A percentile compares a stretch with the other conserved stretches of the same genome.
phyloP scores from a whole-genome alignment of 805 yeast species.

The Saturnispora mendoncae region DNA sequence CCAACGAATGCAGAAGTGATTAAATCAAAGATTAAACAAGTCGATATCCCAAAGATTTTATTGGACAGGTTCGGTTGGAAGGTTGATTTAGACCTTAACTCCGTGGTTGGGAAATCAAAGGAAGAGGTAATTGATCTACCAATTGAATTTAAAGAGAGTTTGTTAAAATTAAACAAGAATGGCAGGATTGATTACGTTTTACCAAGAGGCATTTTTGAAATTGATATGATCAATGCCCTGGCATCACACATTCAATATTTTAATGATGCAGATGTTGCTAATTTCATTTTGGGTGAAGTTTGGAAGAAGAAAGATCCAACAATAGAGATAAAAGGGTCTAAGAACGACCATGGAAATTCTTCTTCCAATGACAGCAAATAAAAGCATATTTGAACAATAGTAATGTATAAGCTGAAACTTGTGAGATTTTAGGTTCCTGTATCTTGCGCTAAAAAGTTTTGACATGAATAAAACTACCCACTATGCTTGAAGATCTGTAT shows the following conservation, averaged over 20 bases:
- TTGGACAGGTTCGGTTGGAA: slow-evolving; percentile 13
- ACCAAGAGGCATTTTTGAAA: slow-evolving; percentile 70
- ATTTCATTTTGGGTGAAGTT: slow-evolving; percentile 61
- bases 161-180: slow-evolving; percentile 48
- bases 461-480: too few relatives aligned
- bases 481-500: too few relatives aligned
- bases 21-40: slow-evolving; percentile 5
- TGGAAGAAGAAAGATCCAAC: slow-evolving; percentile 14
- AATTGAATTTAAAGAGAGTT: slow-evolving; percentile 24
- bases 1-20: slow-evolving; percentile 24
- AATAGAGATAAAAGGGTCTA: not conserved
- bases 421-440: too few relatives aligned
- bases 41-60: slow-evolving; percentile 23
- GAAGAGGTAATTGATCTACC: slow-evolving; percentile 20
- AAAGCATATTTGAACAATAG: too few relatives aligned
- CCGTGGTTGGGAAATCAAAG: slow-evolving; percentile 5
- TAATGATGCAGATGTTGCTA: slow-evolving; percentile 78
- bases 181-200: slow-evolving; percentile 80
- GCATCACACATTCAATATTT: slow-evolving; percentile 86
- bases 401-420: too few relatives aligned
- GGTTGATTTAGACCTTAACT: not conserved
- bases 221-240: slow-evolving; percentile 70
- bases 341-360: not conserved
- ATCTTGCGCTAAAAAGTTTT: too few relatives aligned
- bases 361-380: not conserved